A percentile compares a stretch with the other conserved stretches of the same genome.
These are phyloP conservation scores for Aspergillus sclerotioniger DNA, from an alignment of 495 filamentous ascomycete genomes.

Conservation along the genomic window DNA sequence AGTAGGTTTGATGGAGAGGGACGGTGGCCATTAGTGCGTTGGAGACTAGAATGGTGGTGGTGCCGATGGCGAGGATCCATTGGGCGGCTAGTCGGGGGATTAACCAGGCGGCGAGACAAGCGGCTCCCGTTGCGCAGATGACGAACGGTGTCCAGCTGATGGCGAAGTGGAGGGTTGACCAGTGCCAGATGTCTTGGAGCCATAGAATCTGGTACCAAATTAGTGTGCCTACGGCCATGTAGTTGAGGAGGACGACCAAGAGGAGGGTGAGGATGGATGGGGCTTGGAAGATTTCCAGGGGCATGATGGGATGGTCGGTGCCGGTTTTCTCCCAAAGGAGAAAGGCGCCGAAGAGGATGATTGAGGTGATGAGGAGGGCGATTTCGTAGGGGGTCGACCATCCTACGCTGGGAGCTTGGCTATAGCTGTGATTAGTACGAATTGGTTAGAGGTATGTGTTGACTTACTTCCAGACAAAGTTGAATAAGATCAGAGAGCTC, in stretches of 20 bases:
- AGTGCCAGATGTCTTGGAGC: conserved; percentile 45
- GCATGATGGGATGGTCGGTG: conserved; percentile 46
- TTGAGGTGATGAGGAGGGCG: conserved; percentile 40
- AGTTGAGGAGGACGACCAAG: conserved; percentile 47
- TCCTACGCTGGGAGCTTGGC: conserved; percentile 51
- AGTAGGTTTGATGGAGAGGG: conserved; percentile 49
- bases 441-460: neutral
- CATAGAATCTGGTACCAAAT: conserved; percentile 51
- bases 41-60: conserved; percentile 34
- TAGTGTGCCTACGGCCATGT: conserved; percentile 50
- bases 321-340: conserved; percentile 46
- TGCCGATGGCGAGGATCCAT: conserved; percentile 50
- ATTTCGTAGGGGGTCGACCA: conserved; percentile 48
- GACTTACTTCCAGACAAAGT: conserved; percentile 55
- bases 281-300: conserved; percentile 49
- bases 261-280: conserved; percentile 49
- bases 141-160: conserved; percentile 45
- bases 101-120: conserved; percentile 47
- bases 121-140: conserved; percentile 36
- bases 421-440: conserved; percentile 16
- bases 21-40: conserved; percentile 47
- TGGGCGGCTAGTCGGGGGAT: conserved; percentile 48
- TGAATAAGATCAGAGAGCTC: conserved; percentile 49
- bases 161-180: conserved; percentile 42
- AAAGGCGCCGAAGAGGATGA: conserved; percentile 41